These are phyloP conservation scores for Blepharisma stoltei DNA, from an alignment of 73 alveolate species.

Conservation along the genomic window DNA sequence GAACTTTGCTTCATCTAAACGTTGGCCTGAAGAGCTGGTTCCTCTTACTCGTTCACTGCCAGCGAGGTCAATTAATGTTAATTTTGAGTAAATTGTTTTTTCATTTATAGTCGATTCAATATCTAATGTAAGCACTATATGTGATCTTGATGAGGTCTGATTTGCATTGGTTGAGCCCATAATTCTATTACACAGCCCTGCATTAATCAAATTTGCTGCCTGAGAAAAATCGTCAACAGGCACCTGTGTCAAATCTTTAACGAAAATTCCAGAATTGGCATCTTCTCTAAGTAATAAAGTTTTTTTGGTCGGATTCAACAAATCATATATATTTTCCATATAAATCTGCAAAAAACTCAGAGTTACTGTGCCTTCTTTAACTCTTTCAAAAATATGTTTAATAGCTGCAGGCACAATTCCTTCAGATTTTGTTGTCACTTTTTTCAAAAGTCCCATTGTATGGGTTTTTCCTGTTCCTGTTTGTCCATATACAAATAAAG, in stretches of 20 bases:
- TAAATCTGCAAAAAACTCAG: constrained; percentile 83
- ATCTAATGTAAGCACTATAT: constrained; percentile 93
- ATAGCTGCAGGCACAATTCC: constrained; percentile 33
- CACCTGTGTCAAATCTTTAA: constrained; percentile 98
- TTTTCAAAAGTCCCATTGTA: constrained; percentile 53
- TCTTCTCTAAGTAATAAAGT: constrained; percentile 91
- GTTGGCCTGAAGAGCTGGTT: constrained; percentile 97
- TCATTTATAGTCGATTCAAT: constrained; percentile 26
- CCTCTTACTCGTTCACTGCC: constrained; percentile 98
- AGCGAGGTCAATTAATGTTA: constrained; percentile 97
- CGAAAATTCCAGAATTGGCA: constrained; percentile 97
- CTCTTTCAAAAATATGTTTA: constrained; percentile 29
- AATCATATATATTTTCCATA: constrained; percentile 95
- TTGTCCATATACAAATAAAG: constrained; percentile 63
- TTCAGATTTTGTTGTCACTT: not conserved
- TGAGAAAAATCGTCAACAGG: constrained; percentile 96
- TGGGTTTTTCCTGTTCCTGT: constrained; percentile 75
- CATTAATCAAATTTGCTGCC: constrained; percentile 82
- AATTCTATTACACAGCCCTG: constrained; percentile 91
- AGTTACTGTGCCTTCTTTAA: constrained; percentile 25
- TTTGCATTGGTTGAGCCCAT: constrained; percentile 97
- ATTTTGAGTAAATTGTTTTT: constrained; percentile 35
- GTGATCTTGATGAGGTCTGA: constrained; percentile 96
- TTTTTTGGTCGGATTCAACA: constrained; percentile 91
- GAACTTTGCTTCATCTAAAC: constrained; percentile 97